Percentiles rank a stretch among this genome's conserved stretches.
Conservation (phyloP, 2,329 filamentous ascomycete species). For the Corynespora cassiicola region DNA sequence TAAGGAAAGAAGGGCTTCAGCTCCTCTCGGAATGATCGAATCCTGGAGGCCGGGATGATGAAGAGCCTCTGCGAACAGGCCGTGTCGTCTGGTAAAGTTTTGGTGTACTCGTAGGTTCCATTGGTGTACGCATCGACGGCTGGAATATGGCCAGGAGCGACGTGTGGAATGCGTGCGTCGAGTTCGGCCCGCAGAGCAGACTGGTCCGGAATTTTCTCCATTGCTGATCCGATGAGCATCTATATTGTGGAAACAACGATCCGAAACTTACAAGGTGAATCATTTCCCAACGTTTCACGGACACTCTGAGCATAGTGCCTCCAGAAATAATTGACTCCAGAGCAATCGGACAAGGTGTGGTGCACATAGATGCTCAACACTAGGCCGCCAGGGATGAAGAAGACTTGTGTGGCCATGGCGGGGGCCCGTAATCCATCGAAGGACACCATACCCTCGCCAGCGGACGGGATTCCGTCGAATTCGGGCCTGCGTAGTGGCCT, state of each 20-base stretch:
- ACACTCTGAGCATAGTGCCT: slow-evolving; percentile 30
- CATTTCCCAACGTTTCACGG: no score
- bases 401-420: slow-evolving; percentile 37
- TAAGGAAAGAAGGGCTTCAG: slow-evolving; percentile 25
- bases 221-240: slow-evolving; percentile 25
- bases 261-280: slow-evolving; percentile 1
- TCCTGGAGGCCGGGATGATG: slow-evolving; percentile 31
- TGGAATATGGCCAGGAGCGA: slow-evolving; percentile 8
- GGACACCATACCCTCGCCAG: slow-evolving; percentile 36
- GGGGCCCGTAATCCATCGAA: slow-evolving; percentile 32
- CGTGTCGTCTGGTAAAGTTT: slow-evolving; percentile 30
- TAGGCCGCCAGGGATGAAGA: slow-evolving; percentile 43
- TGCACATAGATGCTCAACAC: slow-evolving; percentile 42
- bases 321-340: slow-evolving; percentile 37
- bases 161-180: slow-evolving; percentile 22
- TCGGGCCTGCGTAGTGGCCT: no score
- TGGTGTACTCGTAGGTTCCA: slow-evolving; percentile 29
- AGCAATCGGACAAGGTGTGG: slow-evolving; percentile 40
- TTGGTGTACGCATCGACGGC: slow-evolving; percentile 36
- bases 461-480: slow-evolving; percentile 30
- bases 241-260: not conserved
- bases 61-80: slow-evolving; percentile 35
- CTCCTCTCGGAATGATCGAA: slow-evolving; percentile 33
- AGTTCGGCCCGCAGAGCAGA: slow-evolving; percentile 27
- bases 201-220: slow-evolving; percentile 24